These are phyloP conservation scores for Penicillium sp. DNA, from an alignment of 2,329 filamentous ascomycete genomes.

Conservation along the genomic window DNA sequence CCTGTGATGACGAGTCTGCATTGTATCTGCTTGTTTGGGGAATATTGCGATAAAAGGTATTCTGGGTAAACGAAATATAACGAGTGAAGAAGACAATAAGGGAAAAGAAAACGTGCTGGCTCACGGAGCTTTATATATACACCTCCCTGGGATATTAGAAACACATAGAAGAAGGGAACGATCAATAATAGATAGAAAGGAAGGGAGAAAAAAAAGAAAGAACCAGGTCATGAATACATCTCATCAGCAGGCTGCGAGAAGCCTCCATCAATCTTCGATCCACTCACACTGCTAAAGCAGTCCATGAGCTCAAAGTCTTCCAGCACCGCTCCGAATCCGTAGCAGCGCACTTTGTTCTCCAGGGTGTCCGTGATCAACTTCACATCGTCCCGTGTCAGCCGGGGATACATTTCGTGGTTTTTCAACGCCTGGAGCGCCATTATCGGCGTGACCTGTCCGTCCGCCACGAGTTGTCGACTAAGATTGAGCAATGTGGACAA, in stretches of 20 bases:
- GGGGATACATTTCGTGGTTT: slow-evolving; percentile 69
- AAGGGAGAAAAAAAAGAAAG: not conserved
- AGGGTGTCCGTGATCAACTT: slow-evolving; percentile 74
- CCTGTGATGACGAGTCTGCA: not conserved
- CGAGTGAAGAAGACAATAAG: not conserved
- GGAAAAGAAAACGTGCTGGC: slow-evolving; percentile 4
- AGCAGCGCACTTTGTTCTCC: slow-evolving; percentile 82
- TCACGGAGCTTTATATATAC: slow-evolving; percentile 15
- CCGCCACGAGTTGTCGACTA: slow-evolving; percentile 79
- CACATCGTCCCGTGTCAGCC: slow-evolving; percentile 72
- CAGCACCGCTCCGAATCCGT: slow-evolving; percentile 76
- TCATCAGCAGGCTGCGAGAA: slow-evolving; percentile 36
- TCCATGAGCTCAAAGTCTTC: slow-evolving; percentile 72
- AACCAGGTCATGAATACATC: slow-evolving; percentile 34
- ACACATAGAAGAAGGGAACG: not conserved
- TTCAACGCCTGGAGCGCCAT: slow-evolving; percentile 91
- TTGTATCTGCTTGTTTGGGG: not conserved
- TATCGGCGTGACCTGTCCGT: slow-evolving; percentile 85
- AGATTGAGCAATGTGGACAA: slow-evolving; percentile 82
- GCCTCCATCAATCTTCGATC: slow-evolving; percentile 38
- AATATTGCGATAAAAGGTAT: not conserved
- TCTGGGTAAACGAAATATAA: slow-evolving; percentile 9
- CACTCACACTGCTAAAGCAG: slow-evolving; percentile 73
- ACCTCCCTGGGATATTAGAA: not conserved
- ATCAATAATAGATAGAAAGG: not conserved